Conservation (phyloP, 2,329 filamentous ascomycete genomes). For the Cordyceps cateniannulata region DNA sequence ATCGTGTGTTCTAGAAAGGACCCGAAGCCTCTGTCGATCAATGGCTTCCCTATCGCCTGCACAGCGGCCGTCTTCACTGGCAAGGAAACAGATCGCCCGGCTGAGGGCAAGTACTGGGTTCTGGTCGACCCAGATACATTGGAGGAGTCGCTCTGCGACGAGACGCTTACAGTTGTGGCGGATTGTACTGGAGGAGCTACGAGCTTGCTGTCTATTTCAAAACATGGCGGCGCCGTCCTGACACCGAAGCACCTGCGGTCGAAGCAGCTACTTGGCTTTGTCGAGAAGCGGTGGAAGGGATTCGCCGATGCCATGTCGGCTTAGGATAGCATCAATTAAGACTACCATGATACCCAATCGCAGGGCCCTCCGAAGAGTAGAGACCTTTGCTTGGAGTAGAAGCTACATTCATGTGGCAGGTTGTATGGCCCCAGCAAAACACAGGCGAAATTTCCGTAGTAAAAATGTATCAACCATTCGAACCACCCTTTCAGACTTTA, state of each 20-base stretch:
- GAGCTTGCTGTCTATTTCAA: conserved; percentile 67
- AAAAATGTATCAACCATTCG: conserved; percentile 70
- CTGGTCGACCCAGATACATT: conserved; percentile 83
- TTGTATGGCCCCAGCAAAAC: conserved; percentile 12
- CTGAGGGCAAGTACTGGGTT: conserved; percentile 59
- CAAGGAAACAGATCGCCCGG: conserved; percentile 42
- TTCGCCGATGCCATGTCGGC: conserved; percentile 29
- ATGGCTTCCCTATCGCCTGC: conserved; percentile 65
- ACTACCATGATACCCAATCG: conserved; percentile 21
- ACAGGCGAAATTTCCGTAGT: background rate
- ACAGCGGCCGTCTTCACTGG: conserved; percentile 75
- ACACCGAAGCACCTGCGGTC: conserved; percentile 60
- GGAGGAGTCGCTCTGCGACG: conserved; percentile 79
- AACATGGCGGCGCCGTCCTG: conserved; percentile 70
- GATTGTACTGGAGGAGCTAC: conserved; percentile 49
- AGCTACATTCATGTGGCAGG: background rate
- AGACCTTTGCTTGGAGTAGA: background rate
- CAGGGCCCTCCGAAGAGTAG: background rate
- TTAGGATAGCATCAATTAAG: conserved; percentile 30
- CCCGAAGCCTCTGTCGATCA: conserved; percentile 51
- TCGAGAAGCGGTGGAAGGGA: conserved; percentile 29
- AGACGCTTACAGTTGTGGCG: conserved; percentile 79
- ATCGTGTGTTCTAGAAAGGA: conserved; percentile 65
- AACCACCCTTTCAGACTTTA: conserved; percentile 72
- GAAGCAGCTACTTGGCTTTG: conserved; percentile 43